phyloP scores from a whole-genome alignment of 441 rosid genomes.

The Pelargonium myrrhifolium region DNA sequence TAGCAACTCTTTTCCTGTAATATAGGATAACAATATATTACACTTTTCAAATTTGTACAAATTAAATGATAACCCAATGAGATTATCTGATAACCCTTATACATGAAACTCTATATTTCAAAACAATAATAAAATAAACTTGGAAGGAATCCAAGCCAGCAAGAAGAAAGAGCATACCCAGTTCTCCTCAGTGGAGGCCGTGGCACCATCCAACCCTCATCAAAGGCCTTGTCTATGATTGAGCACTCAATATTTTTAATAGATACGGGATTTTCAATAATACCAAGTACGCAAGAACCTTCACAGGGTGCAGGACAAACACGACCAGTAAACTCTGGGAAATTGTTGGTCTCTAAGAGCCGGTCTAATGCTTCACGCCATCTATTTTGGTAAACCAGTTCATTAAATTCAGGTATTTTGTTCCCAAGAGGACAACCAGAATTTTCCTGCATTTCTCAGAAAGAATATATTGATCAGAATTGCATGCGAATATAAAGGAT shows the following conservation, averaged over 20 bases:
- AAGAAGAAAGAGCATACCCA: constrained; percentile 45
- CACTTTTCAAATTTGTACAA: neutral
- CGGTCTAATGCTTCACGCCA: constrained; percentile 98
- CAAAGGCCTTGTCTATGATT: constrained; percentile 92
- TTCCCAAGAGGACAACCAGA: constrained; percentile 99
- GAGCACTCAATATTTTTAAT: constrained; percentile 92
- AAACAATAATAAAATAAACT: neutral
- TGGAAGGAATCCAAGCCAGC: neutral
- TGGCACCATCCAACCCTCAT: constrained; percentile 99
- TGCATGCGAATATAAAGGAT: too few species aligned
- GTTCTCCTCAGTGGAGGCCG: constrained; percentile 84
- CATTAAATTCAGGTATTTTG: constrained; percentile 98
- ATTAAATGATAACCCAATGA: too few species aligned
- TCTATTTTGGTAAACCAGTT: constrained; percentile 94
- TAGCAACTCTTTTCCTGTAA: constrained; percentile 79
- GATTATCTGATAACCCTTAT: too few species aligned
- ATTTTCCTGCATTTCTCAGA: constrained; percentile 53
- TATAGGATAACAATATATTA: neutral
- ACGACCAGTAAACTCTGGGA: constrained; percentile 98
- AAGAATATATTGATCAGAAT: neutral
- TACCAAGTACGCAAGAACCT: constrained; percentile 99
- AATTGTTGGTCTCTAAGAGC: constrained; percentile 95
- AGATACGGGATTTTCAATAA: constrained; percentile 98
- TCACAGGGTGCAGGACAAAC: constrained; percentile 99
- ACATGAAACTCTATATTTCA: too few species aligned